Base-by-base conservation (phyloP, 169 alveolate genomes). In the Plasmodium billcollinsi region DNA sequence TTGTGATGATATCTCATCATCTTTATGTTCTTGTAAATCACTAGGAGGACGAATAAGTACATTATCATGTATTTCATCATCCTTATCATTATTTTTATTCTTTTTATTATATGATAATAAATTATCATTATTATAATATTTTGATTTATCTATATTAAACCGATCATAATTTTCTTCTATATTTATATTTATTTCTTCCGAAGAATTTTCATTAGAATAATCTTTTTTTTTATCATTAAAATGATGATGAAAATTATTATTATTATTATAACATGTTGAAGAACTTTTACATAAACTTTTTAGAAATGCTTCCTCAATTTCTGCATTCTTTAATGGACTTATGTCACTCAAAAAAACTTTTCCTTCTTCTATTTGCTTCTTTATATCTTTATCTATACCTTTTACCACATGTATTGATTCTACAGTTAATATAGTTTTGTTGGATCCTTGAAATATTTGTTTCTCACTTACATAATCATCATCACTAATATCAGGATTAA, bases 311-410 rank as follows among this genome's bases (percentile, higher is more conserved):
- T 67, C 83, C 67, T 80, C 90, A 56, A 80, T 80, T 69, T 80
- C 90, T 67, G 83, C 83, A 61, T 80, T 80, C n/a, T 80, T 80
- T 73, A 69, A 63, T 18, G 90, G 90, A 69, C 90, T 80, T 80
- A 80, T 80, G 58, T 80, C 83, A 61, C 66, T 54, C 39, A 80
- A 26, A 61, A 20, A 80, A 54, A 80, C 73, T 61, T 80, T 66
- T 29, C 90, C 90, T 61, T 80, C 90, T 72, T 80, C 90, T 54
- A 80, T 80, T 47, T 50, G 69, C 47, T 69, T 80, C 83, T 80
- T 80, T 39, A 80, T 66, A 52, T 67, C 43, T 14, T 80, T 80
- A 54, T 80, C 90, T 49, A 80, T 80, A 0, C 85, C 80, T 67
- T 80, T 80, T 11, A 80, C 90, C 21, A 80, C 73, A 47, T 80